Evolutionary conservation across 805 yeast genomes (phyloP).

Genomic region (Brettanomyces anomalus): DNA sequence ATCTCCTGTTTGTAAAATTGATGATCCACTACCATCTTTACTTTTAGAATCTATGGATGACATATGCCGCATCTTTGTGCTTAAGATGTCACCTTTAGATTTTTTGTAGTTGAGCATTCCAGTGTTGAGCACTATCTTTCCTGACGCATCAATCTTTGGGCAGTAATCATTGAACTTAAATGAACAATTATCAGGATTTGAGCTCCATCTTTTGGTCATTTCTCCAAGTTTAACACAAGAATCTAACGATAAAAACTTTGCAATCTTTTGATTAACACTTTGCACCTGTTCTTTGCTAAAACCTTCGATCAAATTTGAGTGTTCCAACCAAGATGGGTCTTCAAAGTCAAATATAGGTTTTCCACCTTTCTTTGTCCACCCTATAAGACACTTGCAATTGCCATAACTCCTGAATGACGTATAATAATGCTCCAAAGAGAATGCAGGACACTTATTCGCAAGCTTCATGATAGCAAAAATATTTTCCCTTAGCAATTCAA

Average conservation of each 20-base stretch:
- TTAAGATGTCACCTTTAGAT: too few species aligned
- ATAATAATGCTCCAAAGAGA: constrained; percentile 15
- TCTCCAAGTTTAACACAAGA: background rate
- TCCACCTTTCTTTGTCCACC: constrained; percentile 12
- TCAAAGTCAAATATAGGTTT: constrained; percentile 10
- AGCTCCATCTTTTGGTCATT: constrained; percentile 1
- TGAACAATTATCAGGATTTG: background rate
- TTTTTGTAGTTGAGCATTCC: too few species aligned
- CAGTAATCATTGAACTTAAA: background rate
- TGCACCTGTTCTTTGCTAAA: constrained; percentile 3
- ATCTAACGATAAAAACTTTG: background rate
- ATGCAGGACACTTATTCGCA: constrained; percentile 8
- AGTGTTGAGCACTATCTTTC: background rate
- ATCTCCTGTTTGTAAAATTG: background rate
- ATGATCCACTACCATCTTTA: background rate
- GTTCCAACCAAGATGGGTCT: constrained; percentile 1
- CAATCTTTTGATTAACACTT: constrained; percentile 9
- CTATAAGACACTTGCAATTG: constrained; percentile 6
- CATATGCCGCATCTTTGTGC: background rate
- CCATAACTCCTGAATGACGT: constrained; percentile 9
- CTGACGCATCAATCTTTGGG: background rate
- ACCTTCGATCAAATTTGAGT: constrained; percentile 5
- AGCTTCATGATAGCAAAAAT: constrained; percentile 6
- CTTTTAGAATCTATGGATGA: too few species aligned
- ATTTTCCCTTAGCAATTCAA: background rate